phyloP scores from a whole-genome alignment of 768 basidiomycete species.

The Phaeotremella fagi region DNA sequence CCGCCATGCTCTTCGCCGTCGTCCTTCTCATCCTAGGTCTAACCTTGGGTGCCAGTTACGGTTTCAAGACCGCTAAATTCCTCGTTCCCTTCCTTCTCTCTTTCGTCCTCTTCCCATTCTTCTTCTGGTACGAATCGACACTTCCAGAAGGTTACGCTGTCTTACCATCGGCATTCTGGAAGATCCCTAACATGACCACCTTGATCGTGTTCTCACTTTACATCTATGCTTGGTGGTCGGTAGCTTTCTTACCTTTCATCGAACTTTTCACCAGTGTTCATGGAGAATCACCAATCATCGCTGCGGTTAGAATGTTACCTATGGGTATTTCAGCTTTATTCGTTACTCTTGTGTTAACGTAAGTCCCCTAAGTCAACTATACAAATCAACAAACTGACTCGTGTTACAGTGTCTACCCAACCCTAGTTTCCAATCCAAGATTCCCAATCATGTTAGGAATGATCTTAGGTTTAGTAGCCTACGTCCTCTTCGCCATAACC shows the following conservation, averaged over 20 bases:
- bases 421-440: neutral
- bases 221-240: slow-evolving; percentile 39
- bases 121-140: slow-evolving; percentile 41
- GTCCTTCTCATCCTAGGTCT: slow-evolving; percentile 44
- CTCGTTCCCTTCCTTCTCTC: slow-evolving; percentile 40
- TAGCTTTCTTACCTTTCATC: slow-evolving; percentile 25
- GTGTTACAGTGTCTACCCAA: neutral
- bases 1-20: slow-evolving; percentile 31
- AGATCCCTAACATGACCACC: slow-evolving; percentile 42
- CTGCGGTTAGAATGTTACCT: slow-evolving; percentile 36
- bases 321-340: slow-evolving; percentile 29
- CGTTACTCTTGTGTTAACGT: slow-evolving; percentile 22
- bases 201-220: slow-evolving; percentile 38
- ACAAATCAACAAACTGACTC: neutral
- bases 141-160: slow-evolving; percentile 34
- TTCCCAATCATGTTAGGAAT: slow-evolving; percentile 50
- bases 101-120: slow-evolving; percentile 31
- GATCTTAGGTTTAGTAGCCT: slow-evolving; percentile 63
- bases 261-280: slow-evolving; percentile 22
- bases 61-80: slow-evolving; percentile 39
- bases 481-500: slow-evolving; percentile 43
- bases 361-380: neutral
- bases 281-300: slow-evolving; percentile 32
- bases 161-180: slow-evolving; percentile 41
- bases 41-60: slow-evolving; percentile 42